phyloP scores from a whole-genome alignment of 1,139 yeast species.

The Pichia sp. region DNA sequence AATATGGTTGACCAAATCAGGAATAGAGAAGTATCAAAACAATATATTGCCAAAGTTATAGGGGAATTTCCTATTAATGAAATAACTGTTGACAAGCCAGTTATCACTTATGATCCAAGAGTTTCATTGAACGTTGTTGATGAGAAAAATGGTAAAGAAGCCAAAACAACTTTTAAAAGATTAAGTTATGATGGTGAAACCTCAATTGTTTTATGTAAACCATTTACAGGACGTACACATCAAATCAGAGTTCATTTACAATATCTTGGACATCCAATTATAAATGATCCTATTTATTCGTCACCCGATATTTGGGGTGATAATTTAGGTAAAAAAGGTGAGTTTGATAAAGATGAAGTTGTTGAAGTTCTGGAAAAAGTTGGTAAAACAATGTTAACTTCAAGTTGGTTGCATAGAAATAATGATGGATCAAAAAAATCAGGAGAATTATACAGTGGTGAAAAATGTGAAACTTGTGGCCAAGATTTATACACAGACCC shows the following conservation, averaged over 20 bases:
- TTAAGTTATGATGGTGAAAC: slow-evolving; percentile 55
- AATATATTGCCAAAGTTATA: slow-evolving; percentile 78
- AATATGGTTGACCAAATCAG: slow-evolving; percentile 65
- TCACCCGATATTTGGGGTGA: slow-evolving; percentile 69
- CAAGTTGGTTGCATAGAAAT: slow-evolving; percentile 54
- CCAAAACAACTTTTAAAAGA: slow-evolving; percentile 46
- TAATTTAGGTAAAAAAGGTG: slow-evolving; percentile 47
- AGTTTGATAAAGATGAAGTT: slow-evolving; percentile 42
- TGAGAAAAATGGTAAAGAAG: slow-evolving; percentile 58
- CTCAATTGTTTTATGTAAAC: slow-evolving; percentile 75
- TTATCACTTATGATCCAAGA: slow-evolving; percentile 69
- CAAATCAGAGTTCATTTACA: slow-evolving; percentile 92
- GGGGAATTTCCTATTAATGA: slow-evolving; percentile 70
- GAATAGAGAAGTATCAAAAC: slow-evolving; percentile 70
- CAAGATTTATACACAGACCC: slow-evolving; percentile 83
- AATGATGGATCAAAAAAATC: slow-evolving; percentile 29
- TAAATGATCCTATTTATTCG: slow-evolving; percentile 86
- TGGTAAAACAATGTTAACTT: slow-evolving; percentile 64
- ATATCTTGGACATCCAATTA: slow-evolving; percentile 81
- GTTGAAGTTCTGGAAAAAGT: slow-evolving; percentile 43
- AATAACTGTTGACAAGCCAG: slow-evolving; percentile 58
- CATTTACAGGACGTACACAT: slow-evolving; percentile 89
- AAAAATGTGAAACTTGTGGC: slow-evolving; percentile 62
- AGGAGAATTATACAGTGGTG: slow-evolving; percentile 38
- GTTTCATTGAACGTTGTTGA: slow-evolving; percentile 71